phyloP scores from a whole-genome alignment of 371 early-diverging fungal species.

The Fennellomyces sp. region DNA sequence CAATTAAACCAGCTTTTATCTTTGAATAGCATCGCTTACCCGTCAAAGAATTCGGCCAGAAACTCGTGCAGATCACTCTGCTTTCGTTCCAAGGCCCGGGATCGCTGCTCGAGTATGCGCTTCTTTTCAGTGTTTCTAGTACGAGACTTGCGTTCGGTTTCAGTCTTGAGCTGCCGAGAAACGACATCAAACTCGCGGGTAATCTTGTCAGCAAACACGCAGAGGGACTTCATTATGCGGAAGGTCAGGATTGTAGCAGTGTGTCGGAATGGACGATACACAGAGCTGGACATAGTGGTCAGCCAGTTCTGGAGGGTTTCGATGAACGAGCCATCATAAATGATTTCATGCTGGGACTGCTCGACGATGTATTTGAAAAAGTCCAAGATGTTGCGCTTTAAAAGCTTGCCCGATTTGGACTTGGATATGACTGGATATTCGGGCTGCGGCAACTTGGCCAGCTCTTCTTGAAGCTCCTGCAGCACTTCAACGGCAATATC shows the following conservation, averaged over 20 bases:
- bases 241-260: slow-evolving; percentile 79
- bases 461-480: slow-evolving; percentile 44
- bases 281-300: slow-evolving; percentile 65
- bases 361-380: slow-evolving; percentile 65
- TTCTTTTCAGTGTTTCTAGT: slow-evolving; percentile 17
- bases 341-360: slow-evolving; percentile 60
- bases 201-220: slow-evolving; percentile 60
- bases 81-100: slow-evolving; percentile 14
- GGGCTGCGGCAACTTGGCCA: slow-evolving; percentile 51
- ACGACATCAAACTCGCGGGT: slow-evolving; percentile 61
- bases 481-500: slow-evolving; percentile 43
- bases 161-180: slow-evolving; percentile 62
- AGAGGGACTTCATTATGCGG: slow-evolving; percentile 57
- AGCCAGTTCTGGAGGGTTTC: slow-evolving; percentile 60
- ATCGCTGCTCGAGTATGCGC: slow-evolving; percentile 21
- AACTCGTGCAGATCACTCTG: slow-evolving; percentile 44
- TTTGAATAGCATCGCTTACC: slow-evolving; percentile 27
- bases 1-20: neutral
- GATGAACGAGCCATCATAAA: slow-evolving; percentile 63
- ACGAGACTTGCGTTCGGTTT: slow-evolving; percentile 21
- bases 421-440: slow-evolving; percentile 72
- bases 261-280: slow-evolving; percentile 90
- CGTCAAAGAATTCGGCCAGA: slow-evolving; percentile 66
- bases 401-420: slow-evolving; percentile 57
- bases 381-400: slow-evolving; percentile 57